Percentiles rank a stretch among this genome's conserved stretches.
Conservation (phyloP, 1,139 yeast species). For the Candida neerlandica region DNA sequence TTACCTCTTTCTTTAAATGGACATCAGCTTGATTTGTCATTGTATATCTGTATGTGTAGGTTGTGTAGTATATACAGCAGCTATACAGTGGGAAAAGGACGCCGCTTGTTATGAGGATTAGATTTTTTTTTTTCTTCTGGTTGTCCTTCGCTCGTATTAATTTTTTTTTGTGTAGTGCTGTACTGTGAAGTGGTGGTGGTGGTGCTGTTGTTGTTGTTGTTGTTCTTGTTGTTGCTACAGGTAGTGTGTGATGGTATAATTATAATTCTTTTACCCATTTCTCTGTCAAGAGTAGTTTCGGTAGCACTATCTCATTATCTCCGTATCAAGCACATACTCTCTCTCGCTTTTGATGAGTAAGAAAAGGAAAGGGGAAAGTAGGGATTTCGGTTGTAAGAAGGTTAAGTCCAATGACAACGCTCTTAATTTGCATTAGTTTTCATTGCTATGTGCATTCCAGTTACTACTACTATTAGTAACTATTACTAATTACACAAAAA, state of each 20-base stretch:
- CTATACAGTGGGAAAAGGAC: background rate
- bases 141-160: background rate
- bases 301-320: no score
- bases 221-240: no score
- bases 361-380: no score
- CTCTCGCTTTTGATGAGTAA: background rate
- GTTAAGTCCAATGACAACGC: no score
- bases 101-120: conserved; percentile 3
- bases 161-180: background rate
- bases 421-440: no score
- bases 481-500: conserved; percentile 3
- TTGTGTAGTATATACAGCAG: background rate
- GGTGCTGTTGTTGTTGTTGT: no score
- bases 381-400: no score
- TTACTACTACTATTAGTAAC: conserved; percentile 1
- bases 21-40: background rate
- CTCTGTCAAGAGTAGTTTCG: no score
- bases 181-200: no score
- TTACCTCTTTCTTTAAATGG: background rate
- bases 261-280: no score
- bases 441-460: background rate
- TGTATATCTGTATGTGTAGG: background rate
- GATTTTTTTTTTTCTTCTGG: background rate
- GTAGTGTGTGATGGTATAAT: no score
- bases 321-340: no score